Evolutionary conservation across 305 asterid species (phyloP), one percentile per base, ranked within the genome.

Genomic region (Fraxinus xanthoxyloides): DNA sequence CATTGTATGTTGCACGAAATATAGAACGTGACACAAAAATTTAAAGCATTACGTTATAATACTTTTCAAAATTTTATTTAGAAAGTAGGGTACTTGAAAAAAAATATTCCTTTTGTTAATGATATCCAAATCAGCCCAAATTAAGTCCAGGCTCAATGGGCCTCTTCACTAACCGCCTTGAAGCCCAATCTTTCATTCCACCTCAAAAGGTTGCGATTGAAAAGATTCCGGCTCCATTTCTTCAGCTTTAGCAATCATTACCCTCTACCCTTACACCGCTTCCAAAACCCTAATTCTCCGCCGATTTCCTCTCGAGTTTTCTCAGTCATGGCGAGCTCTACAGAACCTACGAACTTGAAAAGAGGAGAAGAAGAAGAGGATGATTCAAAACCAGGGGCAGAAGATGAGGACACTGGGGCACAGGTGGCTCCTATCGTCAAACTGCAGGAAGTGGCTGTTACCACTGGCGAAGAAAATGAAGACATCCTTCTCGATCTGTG

Each of bases 391-490:
- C 86, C 90, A 7, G 82, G 85, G 4, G 91, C 85, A 10, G 93
- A 89, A 32, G 98, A 92, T 24, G 95, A 92, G 87, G 97, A 94
- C 65, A 92, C 97, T 78, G 98, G 98, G 36, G 97, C 98, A 28
- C 93, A 84, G 84, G 87, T 94, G 0, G 95, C 93, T 63, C 98
- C 98, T 75, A 91, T 92, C 83, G 92, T 92, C 81, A 87, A 26
- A 78, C 92, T 92, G 31, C 90, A 89, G 80, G 92, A 91, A 85
- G 96, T 92, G 9, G 86, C 92, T 69, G 96, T 94, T 56, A 85
- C 94, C 17, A 92, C 96, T 7, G 97, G 97, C 43, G 98, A 94
- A 82, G 98, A 92, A 84, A 81, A 92, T 35, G 97, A 92, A 82
- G 87, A 88, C 15, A 88, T 84, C 69, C 90, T 94, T 24, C 91